A percentile compares a stretch with the other conserved stretches of the same genome.
These are phyloP conservation scores for Fusarium piperis DNA, from an alignment of 2,329 filamentous ascomycete genomes.

Conservation along the genomic window DNA sequence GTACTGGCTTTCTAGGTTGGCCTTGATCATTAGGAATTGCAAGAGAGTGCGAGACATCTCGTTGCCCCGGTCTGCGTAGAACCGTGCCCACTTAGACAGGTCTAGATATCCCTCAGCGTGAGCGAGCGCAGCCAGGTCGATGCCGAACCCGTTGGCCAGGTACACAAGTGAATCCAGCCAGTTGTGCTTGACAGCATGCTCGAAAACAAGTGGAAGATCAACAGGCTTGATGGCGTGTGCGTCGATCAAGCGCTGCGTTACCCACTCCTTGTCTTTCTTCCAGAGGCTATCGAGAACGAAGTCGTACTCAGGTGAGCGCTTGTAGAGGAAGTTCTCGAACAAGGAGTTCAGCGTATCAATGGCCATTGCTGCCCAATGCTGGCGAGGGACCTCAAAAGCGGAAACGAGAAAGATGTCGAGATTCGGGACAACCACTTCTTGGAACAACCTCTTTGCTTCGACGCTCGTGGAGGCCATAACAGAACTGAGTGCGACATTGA, in stretches of 20 bases:
- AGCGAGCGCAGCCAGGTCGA: slow-evolving; percentile 87
- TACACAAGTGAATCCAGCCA: slow-evolving; percentile 87
- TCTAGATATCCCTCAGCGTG: slow-evolving; percentile 85
- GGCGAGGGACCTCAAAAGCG: slow-evolving; percentile 77
- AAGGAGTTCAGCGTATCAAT: slow-evolving; percentile 79
- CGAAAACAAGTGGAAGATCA: slow-evolving; percentile 55
- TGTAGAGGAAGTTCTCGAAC: slow-evolving; percentile 85
- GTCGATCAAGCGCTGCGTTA: slow-evolving; percentile 81
- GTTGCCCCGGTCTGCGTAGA: slow-evolving; percentile 71
- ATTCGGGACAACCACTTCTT: slow-evolving; percentile 75
- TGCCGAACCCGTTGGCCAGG: slow-evolving; percentile 82
- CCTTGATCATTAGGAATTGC: slow-evolving; percentile 86
- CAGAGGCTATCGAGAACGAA: slow-evolving; percentile 93
- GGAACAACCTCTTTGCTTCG: slow-evolving; percentile 72
- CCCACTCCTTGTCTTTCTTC: slow-evolving; percentile 90
- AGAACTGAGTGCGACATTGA: slow-evolving; percentile 71
- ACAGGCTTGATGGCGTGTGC: slow-evolving; percentile 80
- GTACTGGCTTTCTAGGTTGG: slow-evolving; percentile 78
- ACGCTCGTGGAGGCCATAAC: slow-evolving; percentile 68
- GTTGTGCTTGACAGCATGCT: slow-evolving; percentile 79
- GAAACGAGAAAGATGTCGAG: slow-evolving; percentile 83
- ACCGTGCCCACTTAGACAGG: slow-evolving; percentile 81
- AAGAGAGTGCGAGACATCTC: slow-evolving; percentile 77
- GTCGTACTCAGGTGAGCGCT: slow-evolving; percentile 79
- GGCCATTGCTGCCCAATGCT: slow-evolving; percentile 78